Conservation (phyloP, 1,284 basidiomycete genomes). For the Trametes versicolor region DNA sequence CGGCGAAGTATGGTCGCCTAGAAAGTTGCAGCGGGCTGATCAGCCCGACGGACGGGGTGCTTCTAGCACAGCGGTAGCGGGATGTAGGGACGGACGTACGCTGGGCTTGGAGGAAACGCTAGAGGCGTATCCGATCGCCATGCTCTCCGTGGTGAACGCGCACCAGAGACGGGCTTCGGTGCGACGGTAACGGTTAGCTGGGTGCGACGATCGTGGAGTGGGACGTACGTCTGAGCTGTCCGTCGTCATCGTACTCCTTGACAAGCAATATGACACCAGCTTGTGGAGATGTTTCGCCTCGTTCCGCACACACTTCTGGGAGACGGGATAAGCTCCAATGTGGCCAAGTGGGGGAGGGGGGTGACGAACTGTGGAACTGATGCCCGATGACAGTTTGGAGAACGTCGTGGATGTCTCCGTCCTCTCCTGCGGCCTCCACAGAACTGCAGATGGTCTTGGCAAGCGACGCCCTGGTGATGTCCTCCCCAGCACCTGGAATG, state of each 20-base stretch:
- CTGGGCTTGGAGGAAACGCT: constrained; percentile 60
- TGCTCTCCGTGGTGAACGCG: constrained; percentile 82
- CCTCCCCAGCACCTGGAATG: constrained; percentile 52
- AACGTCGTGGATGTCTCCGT: constrained; percentile 43
- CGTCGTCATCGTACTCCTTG: constrained; percentile 50
- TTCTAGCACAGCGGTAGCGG: neutral
- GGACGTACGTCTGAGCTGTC: constrained; percentile 37
- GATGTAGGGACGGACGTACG: constrained; percentile 48
- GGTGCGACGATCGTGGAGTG: constrained; percentile 9
- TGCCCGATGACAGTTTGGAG: constrained; percentile 42
- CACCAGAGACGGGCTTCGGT: constrained; percentile 74
- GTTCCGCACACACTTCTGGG: constrained; percentile 37
- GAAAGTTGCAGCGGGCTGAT: constrained; percentile 13
- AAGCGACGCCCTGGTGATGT: constrained; percentile 50
- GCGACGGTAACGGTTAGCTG: constrained; percentile 9
- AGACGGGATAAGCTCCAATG: neutral
- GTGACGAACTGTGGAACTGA: constrained; percentile 40
- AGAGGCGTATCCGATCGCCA: constrained; percentile 77
- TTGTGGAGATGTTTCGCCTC: constrained; percentile 43
- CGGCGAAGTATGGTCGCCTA: constrained; percentile 37
- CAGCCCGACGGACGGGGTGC: constrained; percentile 3
- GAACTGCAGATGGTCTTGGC: constrained; percentile 49
- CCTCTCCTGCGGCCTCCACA: constrained; percentile 35
- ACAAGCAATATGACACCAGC: constrained; percentile 59
- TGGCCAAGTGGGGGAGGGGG: neutral